Evolutionary conservation across 2,329 filamentous ascomycete species (phyloP), one percentile per base, ranked within the genome.

Genomic region (Hortaea werneckii): DNA sequence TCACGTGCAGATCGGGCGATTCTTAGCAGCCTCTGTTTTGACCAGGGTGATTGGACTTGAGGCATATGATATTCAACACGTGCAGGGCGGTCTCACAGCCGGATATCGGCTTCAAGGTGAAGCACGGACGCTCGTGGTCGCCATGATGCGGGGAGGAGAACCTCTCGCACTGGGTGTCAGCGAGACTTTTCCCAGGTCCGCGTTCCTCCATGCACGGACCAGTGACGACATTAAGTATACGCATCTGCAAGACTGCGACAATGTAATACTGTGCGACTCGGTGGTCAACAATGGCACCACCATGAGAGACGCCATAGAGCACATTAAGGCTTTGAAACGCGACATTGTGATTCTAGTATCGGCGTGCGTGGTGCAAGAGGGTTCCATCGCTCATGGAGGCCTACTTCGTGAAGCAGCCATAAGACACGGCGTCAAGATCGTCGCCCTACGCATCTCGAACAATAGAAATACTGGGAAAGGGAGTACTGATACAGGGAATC

Each of bases 71-170:
- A 77, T 80, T 11, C 46, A 50, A 0, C 75, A 81, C 48, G 76
- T 81, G 0, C 73, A 77, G 48, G 73, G 70, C 3, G 49, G 68
- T 29, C 5, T 49, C 1, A 56, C 39, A 5, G 40, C 27, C 0
- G 78, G 78, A 0, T 65, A 74, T 54, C 68, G 63, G 5, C 63
- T 82, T 1, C 47, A 38, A 0, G 27, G 72, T 43, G 77, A 82
- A 54, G 6, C 61, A 1, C 44, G 63, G 6, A 82, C 76, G 0
- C 47, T 67, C 1, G 80, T 83, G 40, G 63, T 82, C 0, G 67
- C 78, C 0, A 50, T 82, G 12, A 82, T 83, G 78, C 74, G 77
- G 6, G 77, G 74, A 1, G 79, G 78, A 6, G 77, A 81, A 50
- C 68, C 78, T 0, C 78, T 83, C 73, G 79, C 79, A 0, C 58